Evolutionary conservation across 2,329 filamentous ascomycete species (phyloP), one percentile per base, ranked within the genome.

Genomic region (Sphaceloma murrayae): DNA sequence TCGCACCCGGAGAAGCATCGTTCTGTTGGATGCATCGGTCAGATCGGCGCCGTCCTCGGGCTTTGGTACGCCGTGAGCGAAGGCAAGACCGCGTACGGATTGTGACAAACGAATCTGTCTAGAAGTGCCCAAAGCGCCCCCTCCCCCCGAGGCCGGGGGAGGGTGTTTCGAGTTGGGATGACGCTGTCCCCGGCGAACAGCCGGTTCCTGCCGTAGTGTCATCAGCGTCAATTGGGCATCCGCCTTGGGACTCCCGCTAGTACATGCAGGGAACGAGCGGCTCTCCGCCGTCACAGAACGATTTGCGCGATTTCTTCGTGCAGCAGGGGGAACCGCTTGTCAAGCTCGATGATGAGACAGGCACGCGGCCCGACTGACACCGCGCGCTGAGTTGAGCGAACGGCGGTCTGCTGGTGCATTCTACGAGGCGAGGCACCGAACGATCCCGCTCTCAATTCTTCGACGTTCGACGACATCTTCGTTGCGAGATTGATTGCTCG

Each of bases 191-290:
- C 24, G 36, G 36, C 22, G 36, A 13, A 8, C 24, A 27, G 30
- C 36, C 36, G 36, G 27, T 40, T 9, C 36, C 36, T 30, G 27
- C 36, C 36, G 36, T 26, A 29, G 22, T 16, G 19, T 40, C 36
- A 18, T 14, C 18, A n/a, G n/a, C n/a, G n/a, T n/a, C n/a, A n/a
- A n/a, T n/a, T n/a, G n/a, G n/a, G 36, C 8, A 40, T 22, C 26
- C 14, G 36, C 30, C 22, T 40, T 29, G 30, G 36, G 30, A 29
- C 36, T 30, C 17, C 36, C 36, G 36, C 36, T 40, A 40, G 36
- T 14, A 27, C 26, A 22, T 27, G 36, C 36, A 40, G 36, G 36
- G 36, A 30, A 40, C 36, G 36, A 40, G 36, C 36, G 36, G 36
- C 36, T 40, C 36, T 16, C 13, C 26, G 36, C 36, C 36, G 22